phyloP scores from a whole-genome alignment of 2,329 filamentous ascomycete species.

The Claviceps quebecensis region DNA sequence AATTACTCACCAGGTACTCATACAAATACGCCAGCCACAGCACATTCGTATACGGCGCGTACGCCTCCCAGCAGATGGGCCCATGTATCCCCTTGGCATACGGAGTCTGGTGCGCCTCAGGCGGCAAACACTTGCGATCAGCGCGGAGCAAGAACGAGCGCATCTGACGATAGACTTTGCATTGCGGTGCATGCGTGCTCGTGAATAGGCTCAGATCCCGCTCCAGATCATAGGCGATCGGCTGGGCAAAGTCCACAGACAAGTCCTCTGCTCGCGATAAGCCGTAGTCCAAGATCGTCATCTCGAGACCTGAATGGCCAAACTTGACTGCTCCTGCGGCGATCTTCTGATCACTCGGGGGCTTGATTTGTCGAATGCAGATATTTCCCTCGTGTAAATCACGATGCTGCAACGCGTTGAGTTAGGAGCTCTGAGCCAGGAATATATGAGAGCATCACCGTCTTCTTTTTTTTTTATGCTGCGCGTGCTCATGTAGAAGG shows the following conservation, averaged over 20 bases:
- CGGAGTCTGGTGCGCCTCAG: conserved; percentile 30
- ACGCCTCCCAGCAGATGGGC: conserved; percentile 38
- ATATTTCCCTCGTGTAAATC: conserved; percentile 54
- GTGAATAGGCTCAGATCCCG: conserved; percentile 45
- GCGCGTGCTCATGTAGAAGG: background rate
- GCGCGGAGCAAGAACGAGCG: conserved; percentile 40
- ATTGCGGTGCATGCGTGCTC: conserved; percentile 45
- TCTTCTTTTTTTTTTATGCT: too few species aligned
- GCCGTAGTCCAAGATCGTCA: conserved; percentile 53
- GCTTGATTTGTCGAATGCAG: conserved; percentile 34
- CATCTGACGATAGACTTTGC: conserved; percentile 48
- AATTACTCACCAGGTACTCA: conserved; percentile 34
- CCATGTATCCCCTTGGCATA: conserved; percentile 33
- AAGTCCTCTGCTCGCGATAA: conserved; percentile 43
- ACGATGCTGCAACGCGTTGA: conserved; percentile 32
- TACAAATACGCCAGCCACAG: conserved; percentile 52
- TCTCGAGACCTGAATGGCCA: conserved; percentile 46
- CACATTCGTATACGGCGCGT: conserved; percentile 49
- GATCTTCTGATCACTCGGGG: conserved; percentile 17
- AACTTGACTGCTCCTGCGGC: conserved; percentile 26
- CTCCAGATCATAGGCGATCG: conserved; percentile 45
- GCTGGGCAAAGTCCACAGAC: conserved; percentile 19
- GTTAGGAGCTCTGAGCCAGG: conserved; percentile 4
- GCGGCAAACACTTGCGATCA: conserved; percentile 35
- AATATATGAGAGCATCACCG: background rate